These are phyloP conservation scores for Sclerospora graminicola DNA, from an alignment of 352 stramenopile genomes.

Conservation along the genomic window DNA sequence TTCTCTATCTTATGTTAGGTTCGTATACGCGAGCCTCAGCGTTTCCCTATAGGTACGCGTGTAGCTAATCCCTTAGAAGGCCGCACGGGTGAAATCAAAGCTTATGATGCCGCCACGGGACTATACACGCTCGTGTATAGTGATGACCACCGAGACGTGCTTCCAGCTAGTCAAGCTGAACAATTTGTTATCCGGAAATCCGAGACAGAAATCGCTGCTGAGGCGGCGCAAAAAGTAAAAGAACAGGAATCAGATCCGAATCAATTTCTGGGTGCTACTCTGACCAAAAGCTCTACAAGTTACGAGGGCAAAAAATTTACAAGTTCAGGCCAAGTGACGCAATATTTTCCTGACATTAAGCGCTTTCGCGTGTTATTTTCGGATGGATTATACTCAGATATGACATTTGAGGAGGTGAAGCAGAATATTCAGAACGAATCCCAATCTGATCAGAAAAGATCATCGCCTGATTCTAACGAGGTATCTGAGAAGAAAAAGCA, in stretches of 20 bases:
- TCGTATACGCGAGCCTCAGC: slow-evolving; percentile 28
- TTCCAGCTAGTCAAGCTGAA: slow-evolving; percentile 22
- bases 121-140: slow-evolving; percentile 45
- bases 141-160: slow-evolving; percentile 33
- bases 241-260: slow-evolving; percentile 24
- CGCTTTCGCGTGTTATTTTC: slow-evolving; percentile 38
- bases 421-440: slow-evolving; percentile 4
- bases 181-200: slow-evolving; percentile 27
- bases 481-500: slow-evolving; percentile 17
- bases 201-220: background rate
- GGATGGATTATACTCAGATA: slow-evolving; percentile 32
- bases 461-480: background rate
- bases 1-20: slow-evolving; percentile 13
- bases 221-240: background rate
- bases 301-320: slow-evolving; percentile 37
- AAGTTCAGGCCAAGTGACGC: slow-evolving; percentile 30
- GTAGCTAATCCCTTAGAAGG: slow-evolving; percentile 53
- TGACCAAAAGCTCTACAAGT: slow-evolving; percentile 34
- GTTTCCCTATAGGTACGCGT: slow-evolving; percentile 35
- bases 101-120: slow-evolving; percentile 26
- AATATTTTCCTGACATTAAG: slow-evolving; percentile 32
- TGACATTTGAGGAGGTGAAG: slow-evolving; percentile 31
- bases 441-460: slow-evolving; percentile 11
- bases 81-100: slow-evolving; percentile 38
- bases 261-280: slow-evolving; percentile 22